Conservation (phyloP, 1,139 yeast species). For the Blastobotrys persicus region DNA sequence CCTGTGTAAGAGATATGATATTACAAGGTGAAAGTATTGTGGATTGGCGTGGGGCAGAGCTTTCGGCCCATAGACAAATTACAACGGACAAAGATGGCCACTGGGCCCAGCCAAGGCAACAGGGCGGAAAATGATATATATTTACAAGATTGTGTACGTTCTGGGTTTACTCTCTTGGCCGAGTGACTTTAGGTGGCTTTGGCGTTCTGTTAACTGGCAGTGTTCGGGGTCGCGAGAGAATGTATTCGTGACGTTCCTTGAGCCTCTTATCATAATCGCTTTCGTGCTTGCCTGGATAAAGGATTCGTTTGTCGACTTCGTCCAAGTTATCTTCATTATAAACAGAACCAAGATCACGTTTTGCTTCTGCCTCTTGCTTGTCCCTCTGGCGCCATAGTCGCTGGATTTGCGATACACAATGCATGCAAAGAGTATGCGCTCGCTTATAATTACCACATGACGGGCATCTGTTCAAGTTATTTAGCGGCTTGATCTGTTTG, state of each 20-base stretch:
- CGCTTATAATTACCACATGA: conserved; percentile 93
- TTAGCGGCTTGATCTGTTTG: conserved; percentile 73
- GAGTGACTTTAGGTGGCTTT: conserved; percentile 9
- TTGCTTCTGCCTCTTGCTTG: conserved; percentile 21
- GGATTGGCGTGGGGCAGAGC: no score
- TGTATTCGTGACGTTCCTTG: conserved; percentile 59
- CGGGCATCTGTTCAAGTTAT: conserved; percentile 84
- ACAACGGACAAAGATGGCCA: no score
- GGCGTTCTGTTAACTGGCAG: conserved; percentile 42
- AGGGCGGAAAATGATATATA: neutral
- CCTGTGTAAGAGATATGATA: no score
- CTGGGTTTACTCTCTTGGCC: conserved; percentile 12
- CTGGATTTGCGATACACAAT: conserved; percentile 81
- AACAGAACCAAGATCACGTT: conserved; percentile 21
- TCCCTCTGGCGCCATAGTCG: conserved; percentile 61
- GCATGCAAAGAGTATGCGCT: conserved; percentile 88
- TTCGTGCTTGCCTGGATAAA: conserved; percentile 75
- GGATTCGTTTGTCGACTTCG: conserved; percentile 47
- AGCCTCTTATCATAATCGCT: conserved; percentile 49
- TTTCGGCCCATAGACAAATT: no score
- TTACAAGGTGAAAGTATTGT: no score
- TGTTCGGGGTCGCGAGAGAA: conserved; percentile 58
- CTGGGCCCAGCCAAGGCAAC: neutral
- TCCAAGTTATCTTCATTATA: conserved; percentile 54
- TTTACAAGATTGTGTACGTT: conserved; percentile 7